Base-by-base conservation (phyloP, 2,329 filamentous ascomycete genomes). In the Bipolaris bicolor region DNA sequence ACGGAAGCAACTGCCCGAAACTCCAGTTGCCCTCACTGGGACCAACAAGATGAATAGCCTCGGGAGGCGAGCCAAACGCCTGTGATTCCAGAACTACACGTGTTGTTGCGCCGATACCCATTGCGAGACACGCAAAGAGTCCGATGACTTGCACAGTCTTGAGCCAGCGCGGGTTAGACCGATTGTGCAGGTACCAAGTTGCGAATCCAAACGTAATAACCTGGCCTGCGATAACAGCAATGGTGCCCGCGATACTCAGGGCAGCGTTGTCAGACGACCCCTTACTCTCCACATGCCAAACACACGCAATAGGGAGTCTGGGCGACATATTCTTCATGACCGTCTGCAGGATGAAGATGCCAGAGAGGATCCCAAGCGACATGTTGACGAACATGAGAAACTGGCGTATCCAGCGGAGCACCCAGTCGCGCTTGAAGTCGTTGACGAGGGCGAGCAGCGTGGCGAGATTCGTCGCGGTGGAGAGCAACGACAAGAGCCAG, bases 351-450 rank as follows among this genome's bases (percentile, higher is more conserved):
- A 88, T 80, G 63, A 85, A 86, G 15, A 86, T 72, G 7, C 86
- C 84, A 33, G 80, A 83, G 3, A 84, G 75, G 49, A 82, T 83
- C 5, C 83, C 85, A 13, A 90, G 80, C 0, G 79, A 80, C 59
- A 89, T 76, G 73, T 88, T 90, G 58, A 85, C 79, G 58, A 89
- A 81, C 86, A 90, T 90, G 63, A 89, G 81, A 20, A 84, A 76
- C 69, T 89, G 86, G 20, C 87, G 80, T 64, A 90, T 75, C 86
- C 86, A 89, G 44, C 86, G 80, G 48, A 90, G 76, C 0, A 90
- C 84, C 84, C 85, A 86, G 73, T 90, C 87, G 29, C 87, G 77
- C 62, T 84, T 85, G 76, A 88, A 88, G 67, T 89, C 86, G 67
- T 84, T 83, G 1, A 87, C 84, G 33, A 90, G 80, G 1, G 85